These are phyloP conservation scores for Salix exigua DNA, from an alignment of 345 rosid genomes.

Conservation along the genomic window DNA sequence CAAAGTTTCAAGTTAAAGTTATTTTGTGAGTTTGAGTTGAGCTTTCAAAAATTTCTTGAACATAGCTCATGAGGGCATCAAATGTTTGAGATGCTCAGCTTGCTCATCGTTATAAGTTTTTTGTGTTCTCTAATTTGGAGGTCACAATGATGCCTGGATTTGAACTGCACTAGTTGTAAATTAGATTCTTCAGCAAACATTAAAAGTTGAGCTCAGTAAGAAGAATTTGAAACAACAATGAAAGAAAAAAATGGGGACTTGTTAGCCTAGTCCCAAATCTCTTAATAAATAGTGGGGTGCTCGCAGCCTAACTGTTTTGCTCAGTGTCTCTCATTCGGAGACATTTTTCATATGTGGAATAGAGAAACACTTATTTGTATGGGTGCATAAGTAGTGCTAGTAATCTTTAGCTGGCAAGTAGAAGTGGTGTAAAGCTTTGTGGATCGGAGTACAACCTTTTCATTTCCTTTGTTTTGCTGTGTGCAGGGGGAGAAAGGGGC, in stretches of 20 bases:
- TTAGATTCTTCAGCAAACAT: not conserved
- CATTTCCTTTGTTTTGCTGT: constrained; percentile 5
- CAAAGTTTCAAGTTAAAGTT: too few species aligned
- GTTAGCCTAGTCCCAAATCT: not conserved
- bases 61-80: not conserved
- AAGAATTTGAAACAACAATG: not conserved
- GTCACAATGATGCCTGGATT: not conserved
- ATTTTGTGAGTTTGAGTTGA: not conserved
- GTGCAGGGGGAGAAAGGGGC: constrained; percentile 83
- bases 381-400: not conserved
- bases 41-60: not conserved
- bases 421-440: not conserved
- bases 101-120: not conserved
- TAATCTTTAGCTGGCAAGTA: not conserved
- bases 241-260: not conserved
- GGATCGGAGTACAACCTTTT: not conserved
- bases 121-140: not conserved
- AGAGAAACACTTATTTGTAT: not conserved
- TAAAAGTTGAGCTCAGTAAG: not conserved
- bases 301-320: not conserved
- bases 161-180: not conserved
- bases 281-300: not conserved
- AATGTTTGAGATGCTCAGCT: too few species aligned
- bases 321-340: not conserved
- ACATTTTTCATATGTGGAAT: not conserved